These are phyloP conservation scores for Stylonectria norvegica DNA, from an alignment of 2,329 filamentous ascomycete genomes.

Conservation along the genomic window DNA sequence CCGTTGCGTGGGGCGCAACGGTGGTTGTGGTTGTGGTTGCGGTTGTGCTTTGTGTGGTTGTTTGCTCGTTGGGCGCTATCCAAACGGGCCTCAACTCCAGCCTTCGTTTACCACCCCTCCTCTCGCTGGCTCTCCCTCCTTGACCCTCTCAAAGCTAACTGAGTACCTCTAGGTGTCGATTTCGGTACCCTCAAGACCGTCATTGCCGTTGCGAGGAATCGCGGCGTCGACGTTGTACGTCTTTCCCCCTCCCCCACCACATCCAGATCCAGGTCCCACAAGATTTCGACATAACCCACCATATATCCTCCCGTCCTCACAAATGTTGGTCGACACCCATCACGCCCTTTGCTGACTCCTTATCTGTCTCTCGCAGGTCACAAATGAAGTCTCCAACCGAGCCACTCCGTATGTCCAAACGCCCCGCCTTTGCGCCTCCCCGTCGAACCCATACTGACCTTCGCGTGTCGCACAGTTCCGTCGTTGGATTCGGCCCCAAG, in stretches of 20 bases:
- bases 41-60: no score
- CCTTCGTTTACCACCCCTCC: no score
- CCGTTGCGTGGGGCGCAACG: no score
- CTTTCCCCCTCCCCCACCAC: constrained; percentile 16
- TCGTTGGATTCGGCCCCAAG: constrained; percentile 94
- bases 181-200: constrained; percentile 96
- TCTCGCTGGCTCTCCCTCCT: no score
- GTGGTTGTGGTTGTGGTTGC: no score
- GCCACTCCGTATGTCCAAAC: constrained; percentile 79
- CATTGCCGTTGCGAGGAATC: constrained; percentile 95
- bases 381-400: constrained; percentile 98
- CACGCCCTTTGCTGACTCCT: constrained; percentile 10
- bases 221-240: constrained; percentile 98
- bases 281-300: constrained; percentile 1
- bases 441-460: constrained; percentile 21
- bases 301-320: constrained; percentile 4
- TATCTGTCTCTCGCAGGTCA: constrained; percentile 59
- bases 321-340: constrained; percentile 2
- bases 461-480: constrained; percentile 55
- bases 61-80: no score
- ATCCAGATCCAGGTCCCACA: no score
- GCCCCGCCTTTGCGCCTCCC: constrained; percentile 1
- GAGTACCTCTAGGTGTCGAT: constrained; percentile 74
- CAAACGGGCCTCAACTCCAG: no score
- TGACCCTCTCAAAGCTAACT: no score